Evolutionary conservation across 352 stramenopile species (phyloP), one percentile per base, ranked within the genome.

Genomic region (Saprolegnia parasitica): DNA sequence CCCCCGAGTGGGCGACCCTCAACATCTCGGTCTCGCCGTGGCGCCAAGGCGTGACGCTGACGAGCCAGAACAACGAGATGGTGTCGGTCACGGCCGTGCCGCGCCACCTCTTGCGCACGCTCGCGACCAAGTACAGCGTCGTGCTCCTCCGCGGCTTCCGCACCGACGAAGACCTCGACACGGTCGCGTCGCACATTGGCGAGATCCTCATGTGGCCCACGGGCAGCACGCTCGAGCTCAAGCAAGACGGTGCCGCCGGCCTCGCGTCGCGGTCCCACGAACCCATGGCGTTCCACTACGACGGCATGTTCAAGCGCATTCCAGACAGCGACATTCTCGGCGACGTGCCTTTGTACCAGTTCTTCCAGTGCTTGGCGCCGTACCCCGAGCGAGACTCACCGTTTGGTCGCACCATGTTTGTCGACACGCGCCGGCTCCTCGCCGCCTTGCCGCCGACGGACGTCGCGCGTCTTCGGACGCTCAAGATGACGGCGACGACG

Each of bases 241-340:
- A 58, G 49, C 42, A 42, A 61, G 23, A 26, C 21, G 16, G n/a
- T 4, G 42, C 50, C 50, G 29, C 49, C 10, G 24, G 54, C 29
- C 37, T 50, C 5, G 54, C 29, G 18, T 40, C 42, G 24, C 63
- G 54, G 55, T 54, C 63, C 26, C 42, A 56, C 35, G 63, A 70
- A 42, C 39, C 42, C 50, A 63, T 70, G 55, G 26, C 63, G 16
- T 56, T 70, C 20, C 63, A 70, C 40, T 70, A 50, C 42, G 63
- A 70, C 42, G 63, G 63, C 39, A 60, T 70, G 63, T 70, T 61
- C 39, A 70, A 70, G 42, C 50, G 54, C 32, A 70, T 56, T 37
- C 55, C 37, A 37, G 63, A 61, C 42, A n/a, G 32, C 37, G 29
- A 40, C 32, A 37, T 45, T 13, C 55, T 70, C 49, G 63, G 63